phyloP scores from a whole-genome alignment of 805 yeast genomes.

The Suhomyces emberorum region DNA sequence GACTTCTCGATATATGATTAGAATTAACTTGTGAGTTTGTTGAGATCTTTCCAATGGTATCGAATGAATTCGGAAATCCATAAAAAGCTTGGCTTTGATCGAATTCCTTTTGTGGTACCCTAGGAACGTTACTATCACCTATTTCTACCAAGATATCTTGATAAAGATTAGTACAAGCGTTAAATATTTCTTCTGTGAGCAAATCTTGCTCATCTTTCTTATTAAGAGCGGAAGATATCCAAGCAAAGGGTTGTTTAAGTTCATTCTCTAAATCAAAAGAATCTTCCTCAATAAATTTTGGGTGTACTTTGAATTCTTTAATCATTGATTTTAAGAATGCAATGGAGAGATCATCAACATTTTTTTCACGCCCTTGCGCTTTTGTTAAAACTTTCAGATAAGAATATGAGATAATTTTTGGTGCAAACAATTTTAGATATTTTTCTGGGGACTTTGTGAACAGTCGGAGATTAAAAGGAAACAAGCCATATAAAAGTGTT shows the following conservation, averaged over 20 bases:
- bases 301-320: slow-evolving; percentile 44
- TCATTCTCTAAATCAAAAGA: slow-evolving; percentile 23
- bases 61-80: background rate
- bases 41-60: background rate
- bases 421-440: no score
- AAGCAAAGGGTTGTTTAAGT: slow-evolving; percentile 15
- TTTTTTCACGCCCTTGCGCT: slow-evolving; percentile 15
- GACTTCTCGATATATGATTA: slow-evolving; percentile 15
- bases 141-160: slow-evolving; percentile 14
- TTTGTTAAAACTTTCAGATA: no score
- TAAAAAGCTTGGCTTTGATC: no score
- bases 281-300: slow-evolving; percentile 36
- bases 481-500: slow-evolving; percentile 54
- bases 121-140: no score
- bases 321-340: no score
- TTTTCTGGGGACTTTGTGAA: slow-evolving; percentile 37
- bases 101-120: no score
- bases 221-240: slow-evolving; percentile 14
- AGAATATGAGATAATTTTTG: no score
- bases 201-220: slow-evolving; percentile 1
- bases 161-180: slow-evolving; percentile 18
- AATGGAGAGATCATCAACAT: no score
- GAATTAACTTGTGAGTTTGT: slow-evolving; percentile 7
- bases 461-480: slow-evolving; percentile 51
- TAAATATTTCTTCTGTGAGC: slow-evolving; percentile 17